A percentile compares a stretch with the other conserved stretches of the same genome.
Conservation (phyloP, 2,329 filamentous ascomycete genomes). For the Arthrobotrys megalospora region DNA sequence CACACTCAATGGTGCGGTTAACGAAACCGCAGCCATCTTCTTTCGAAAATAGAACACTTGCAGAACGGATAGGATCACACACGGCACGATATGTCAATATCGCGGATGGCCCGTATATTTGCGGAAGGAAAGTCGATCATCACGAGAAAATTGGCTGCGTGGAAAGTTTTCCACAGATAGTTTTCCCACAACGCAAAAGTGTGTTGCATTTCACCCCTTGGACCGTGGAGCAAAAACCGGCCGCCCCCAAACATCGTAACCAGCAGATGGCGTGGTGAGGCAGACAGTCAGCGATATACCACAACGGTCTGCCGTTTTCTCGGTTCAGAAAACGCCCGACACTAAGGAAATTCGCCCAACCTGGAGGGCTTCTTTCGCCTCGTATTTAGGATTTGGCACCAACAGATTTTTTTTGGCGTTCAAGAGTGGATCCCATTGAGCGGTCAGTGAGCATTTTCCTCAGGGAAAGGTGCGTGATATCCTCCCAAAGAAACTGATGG, state of each 20-base stretch:
- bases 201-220: slow-evolving; percentile 54
- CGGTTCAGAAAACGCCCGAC: slow-evolving; percentile 26
- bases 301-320: slow-evolving; percentile 50
- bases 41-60: slow-evolving; percentile 23
- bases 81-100: slow-evolving; percentile 53
- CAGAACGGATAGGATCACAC: slow-evolving; percentile 16
- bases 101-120: slow-evolving; percentile 38
- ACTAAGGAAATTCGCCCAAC: slow-evolving; percentile 20
- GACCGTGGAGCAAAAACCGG: slow-evolving; percentile 21
- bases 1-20: slow-evolving; percentile 39
- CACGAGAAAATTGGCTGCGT: slow-evolving; percentile 7
- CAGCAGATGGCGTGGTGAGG: slow-evolving; percentile 27
- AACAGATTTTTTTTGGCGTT: slow-evolving; percentile 14
- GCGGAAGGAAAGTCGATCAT: slow-evolving; percentile 37
- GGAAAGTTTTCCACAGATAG: neutral
- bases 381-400: slow-evolving; percentile 44
- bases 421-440: slow-evolving; percentile 10
- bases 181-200: slow-evolving; percentile 48
- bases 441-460: slow-evolving; percentile 28
- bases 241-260: slow-evolving; percentile 11
- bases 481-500: slow-evolving; percentile 29
- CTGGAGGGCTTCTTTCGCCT: slow-evolving; percentile 42
- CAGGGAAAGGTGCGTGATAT: slow-evolving; percentile 30
- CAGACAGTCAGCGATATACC: slow-evolving; percentile 3
- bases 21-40: slow-evolving; percentile 39